Base-by-base conservation (phyloP, 495 filamentous ascomycete species). In the Aspergillus homomorphus region DNA sequence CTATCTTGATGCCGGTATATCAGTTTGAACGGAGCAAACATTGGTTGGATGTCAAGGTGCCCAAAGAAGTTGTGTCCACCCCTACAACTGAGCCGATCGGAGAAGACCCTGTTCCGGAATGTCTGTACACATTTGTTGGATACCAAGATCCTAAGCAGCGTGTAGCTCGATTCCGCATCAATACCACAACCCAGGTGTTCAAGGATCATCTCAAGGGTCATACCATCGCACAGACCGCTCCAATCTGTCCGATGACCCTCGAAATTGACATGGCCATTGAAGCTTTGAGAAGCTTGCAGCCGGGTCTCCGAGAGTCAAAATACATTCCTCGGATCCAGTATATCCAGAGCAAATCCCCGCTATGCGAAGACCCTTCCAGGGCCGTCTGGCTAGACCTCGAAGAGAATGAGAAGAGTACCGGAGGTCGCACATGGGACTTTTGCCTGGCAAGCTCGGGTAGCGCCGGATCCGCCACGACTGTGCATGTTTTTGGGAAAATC, bases 21-120 rank as follows among this genome's bases (percentile, higher is more conserved):
- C 77, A 82, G 56, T 85, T 85, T 51, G 77, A 81, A 21, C 72
- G 74, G 54, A 54, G 70, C 0, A 38, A 58, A 0, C 75, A 80
- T 51, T 80, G 75, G 75, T 46, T 77, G 19, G 63, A 72, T 1
- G 6, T 20, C 9, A 41, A 56, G 42, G 21, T 28, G 9, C 26
- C 26, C 4, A 3, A 28, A 28, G 26, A 28, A 9, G 9, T 4
- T 3, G 26, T 9, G 26, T 28, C 26, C 26, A 28, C 4, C 26
- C n/a, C n/a, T n/a, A 28, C 9, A 28, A 3, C 26, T 28, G 26
- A 28, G 26, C 26, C 3, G 4, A 28, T 28, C 9, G 4, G 4
- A 28, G 53, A 55, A 22, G 23, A 21, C 4, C 5, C 42, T 54
- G 49, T 66, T 20, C 64, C 52, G 16, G 66, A 69, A 42, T 66